A percentile compares a stretch with the other conserved stretches of the same genome.
These are phyloP conservation scores for Penicillium cinerascens DNA, from an alignment of 495 filamentous ascomycete genomes.

Conservation along the genomic window DNA sequence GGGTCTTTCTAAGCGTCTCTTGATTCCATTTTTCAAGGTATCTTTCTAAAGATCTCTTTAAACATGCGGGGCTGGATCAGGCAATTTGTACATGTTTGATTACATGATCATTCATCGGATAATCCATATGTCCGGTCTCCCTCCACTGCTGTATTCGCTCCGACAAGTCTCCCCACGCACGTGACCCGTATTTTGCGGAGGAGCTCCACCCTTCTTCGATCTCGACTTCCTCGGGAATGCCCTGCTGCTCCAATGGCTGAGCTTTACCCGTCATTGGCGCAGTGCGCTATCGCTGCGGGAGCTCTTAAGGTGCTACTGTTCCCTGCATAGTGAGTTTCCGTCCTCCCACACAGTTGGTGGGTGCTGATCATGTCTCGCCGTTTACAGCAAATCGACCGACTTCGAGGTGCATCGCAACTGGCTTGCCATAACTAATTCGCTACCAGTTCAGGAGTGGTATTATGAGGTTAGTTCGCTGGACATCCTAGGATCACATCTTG, in stretches of 20 bases:
- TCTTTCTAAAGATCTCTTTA: no score
- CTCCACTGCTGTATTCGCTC: no score
- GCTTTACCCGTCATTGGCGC: conserved; percentile 75
- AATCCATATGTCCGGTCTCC: no score
- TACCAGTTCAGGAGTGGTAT: conserved; percentile 90
- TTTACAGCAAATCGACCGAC: conserved; percentile 89
- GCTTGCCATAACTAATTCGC: conserved; percentile 88
- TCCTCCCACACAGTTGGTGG: not conserved
- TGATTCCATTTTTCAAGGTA: no score
- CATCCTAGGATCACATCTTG: not conserved
- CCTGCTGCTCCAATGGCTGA: conserved; percentile 63
- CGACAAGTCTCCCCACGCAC: conserved; percentile 24
- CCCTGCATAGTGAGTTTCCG: conserved; percentile 80
- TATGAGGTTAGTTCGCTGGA: conserved; percentile 59
- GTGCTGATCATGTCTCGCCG: not conserved
- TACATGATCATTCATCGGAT: no score
- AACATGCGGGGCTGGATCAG: no score
- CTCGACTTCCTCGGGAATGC: conserved; percentile 17
- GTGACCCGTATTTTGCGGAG: conserved; percentile 18
- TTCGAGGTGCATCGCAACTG: conserved; percentile 98
- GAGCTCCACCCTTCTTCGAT: conserved; percentile 2
- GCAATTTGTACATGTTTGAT: no score
- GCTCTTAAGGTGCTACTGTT: conserved; percentile 93
- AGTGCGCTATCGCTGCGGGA: conserved; percentile 81
- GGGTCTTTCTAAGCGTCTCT: no score